These are phyloP conservation scores for Ceratocystis harringtonii DNA, from an alignment of 2,329 filamentous ascomycete genomes.

Conservation along the genomic window DNA sequence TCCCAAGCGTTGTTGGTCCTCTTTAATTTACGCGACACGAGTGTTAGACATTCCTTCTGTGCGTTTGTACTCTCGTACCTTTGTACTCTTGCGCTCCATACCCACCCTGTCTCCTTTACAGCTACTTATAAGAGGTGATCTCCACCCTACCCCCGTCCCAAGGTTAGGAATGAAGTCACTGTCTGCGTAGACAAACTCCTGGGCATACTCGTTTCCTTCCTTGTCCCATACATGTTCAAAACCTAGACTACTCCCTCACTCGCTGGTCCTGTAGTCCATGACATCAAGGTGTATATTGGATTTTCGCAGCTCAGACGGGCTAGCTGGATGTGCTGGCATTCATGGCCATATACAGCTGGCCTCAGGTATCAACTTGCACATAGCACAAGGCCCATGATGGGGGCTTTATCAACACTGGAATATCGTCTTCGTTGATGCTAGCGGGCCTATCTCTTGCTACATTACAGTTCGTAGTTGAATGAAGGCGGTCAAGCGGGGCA, in stretches of 20 bases:
- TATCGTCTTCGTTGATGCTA: conserved; percentile 8
- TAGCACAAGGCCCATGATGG: not conserved
- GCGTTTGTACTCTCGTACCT: too few species aligned
- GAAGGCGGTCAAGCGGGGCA: too few species aligned
- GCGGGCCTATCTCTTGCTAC: too few species aligned
- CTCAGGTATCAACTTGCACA: conserved; percentile 1
- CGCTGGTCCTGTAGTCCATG: conserved; percentile 18
- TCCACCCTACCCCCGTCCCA: conserved; percentile 16
- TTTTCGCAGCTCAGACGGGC: conserved; percentile 21
- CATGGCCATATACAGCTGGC: conserved; percentile 20
- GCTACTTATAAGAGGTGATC: conserved; percentile 14
- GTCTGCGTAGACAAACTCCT: conserved; percentile 15
- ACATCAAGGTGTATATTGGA: conserved; percentile 22
- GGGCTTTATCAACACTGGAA: conserved; percentile 8
- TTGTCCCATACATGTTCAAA: too few species aligned
- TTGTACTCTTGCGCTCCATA: not conserved
- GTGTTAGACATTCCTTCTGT: too few species aligned
- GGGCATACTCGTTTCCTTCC: conserved; percentile 10
- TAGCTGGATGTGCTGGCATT: conserved; percentile 19
- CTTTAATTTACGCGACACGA: too few species aligned
- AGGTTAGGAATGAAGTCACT: conserved; percentile 16
- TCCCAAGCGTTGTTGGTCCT: too few species aligned
- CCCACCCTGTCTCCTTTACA: not conserved
- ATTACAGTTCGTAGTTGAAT: too few species aligned
- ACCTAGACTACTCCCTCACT: too few species aligned